Percentiles rank a stretch among this genome's conserved stretches.
phyloP scores from a whole-genome alignment of 2,329 filamentous ascomycete species.

The Penicillium sp. region DNA sequence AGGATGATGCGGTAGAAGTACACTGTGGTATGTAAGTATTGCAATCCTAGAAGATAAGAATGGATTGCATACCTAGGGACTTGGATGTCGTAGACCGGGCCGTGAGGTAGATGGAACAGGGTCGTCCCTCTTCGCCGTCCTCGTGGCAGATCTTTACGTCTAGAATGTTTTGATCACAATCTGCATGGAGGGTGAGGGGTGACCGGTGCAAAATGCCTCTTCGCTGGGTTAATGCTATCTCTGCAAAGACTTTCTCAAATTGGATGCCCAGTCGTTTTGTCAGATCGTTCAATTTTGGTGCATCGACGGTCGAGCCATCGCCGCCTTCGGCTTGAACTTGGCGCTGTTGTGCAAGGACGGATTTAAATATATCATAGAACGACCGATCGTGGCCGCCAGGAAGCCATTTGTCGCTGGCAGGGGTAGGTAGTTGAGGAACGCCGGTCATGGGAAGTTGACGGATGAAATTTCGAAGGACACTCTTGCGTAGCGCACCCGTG shows the following conservation, averaged over 20 bases:
- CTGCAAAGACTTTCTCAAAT: constrained; percentile 62
- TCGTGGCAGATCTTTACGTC: constrained; percentile 61
- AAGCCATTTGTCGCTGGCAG: constrained; percentile 44
- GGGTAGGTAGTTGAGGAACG: constrained; percentile 37
- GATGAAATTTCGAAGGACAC: constrained; percentile 63
- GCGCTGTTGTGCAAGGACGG: constrained; percentile 52
- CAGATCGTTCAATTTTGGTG: constrained; percentile 65
- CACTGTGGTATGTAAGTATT: constrained; percentile 41
- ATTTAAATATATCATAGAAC: constrained; percentile 49
- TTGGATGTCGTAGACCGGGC: constrained; percentile 35
- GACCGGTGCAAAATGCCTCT: constrained; percentile 67
- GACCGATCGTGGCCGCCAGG: constrained; percentile 36
- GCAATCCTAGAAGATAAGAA: neutral
- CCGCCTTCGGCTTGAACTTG: constrained; percentile 50
- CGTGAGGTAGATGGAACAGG: constrained; percentile 36
- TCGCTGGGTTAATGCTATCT: constrained; percentile 68
- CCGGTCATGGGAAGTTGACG: constrained; percentile 38
- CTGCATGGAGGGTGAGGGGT: constrained; percentile 48
- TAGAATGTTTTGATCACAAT: constrained; percentile 38
- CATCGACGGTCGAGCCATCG: constrained; percentile 50
- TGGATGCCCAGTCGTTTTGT: constrained; percentile 59
- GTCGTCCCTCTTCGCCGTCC: constrained; percentile 24
- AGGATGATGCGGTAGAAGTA: constrained; percentile 57
- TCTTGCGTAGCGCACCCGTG: constrained; percentile 65
- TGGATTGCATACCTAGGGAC: constrained; percentile 29